Evolutionary conservation across 495 filamentous ascomycete genomes (phyloP).

Genomic region (Sabuloglossum arenarium): DNA sequence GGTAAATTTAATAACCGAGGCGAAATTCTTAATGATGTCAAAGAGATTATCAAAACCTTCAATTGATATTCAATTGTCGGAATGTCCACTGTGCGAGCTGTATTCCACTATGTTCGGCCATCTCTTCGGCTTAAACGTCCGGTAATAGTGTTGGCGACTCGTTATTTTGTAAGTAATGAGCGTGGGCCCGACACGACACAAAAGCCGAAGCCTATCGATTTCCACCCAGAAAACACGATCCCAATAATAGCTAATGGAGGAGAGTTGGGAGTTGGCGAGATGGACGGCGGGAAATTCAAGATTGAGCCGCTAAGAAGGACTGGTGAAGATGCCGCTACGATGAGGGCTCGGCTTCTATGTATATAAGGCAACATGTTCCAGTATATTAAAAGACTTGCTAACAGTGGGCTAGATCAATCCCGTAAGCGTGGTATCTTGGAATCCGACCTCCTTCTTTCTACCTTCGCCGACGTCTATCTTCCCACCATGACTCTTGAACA

Average conservation of each 20-base stretch:
- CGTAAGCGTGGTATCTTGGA: constrained; percentile 93
- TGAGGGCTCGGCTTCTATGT: constrained; percentile 80
- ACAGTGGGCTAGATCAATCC: constrained; percentile 51
- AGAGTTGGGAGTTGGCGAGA: constrained; percentile 82
- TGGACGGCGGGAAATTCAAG: constrained; percentile 71
- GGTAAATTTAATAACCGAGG: too few relatives aligned
- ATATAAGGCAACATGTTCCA: constrained; percentile 20
- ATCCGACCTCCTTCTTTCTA: constrained; percentile 85
- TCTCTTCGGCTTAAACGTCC: neutral
- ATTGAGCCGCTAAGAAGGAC: constrained; percentile 67
- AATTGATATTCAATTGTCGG: neutral
- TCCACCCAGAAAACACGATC: neutral
- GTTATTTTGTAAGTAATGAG: neutral
- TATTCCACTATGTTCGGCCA: neutral
- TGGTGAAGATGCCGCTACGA: constrained; percentile 65
- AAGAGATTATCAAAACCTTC: too few relatives aligned
- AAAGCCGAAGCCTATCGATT: neutral
- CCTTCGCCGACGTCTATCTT: constrained; percentile 72
- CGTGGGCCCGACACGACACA: neutral
- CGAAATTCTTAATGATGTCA: too few relatives aligned
- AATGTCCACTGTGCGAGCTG: neutral
- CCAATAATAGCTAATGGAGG: constrained; percentile 20
- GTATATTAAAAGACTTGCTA: neutral
- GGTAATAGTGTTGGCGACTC: neutral
- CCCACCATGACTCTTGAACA: constrained; percentile 47